Conservation (phyloP, 257 asterid genomes). For the Solanum peruvianum region DNA sequence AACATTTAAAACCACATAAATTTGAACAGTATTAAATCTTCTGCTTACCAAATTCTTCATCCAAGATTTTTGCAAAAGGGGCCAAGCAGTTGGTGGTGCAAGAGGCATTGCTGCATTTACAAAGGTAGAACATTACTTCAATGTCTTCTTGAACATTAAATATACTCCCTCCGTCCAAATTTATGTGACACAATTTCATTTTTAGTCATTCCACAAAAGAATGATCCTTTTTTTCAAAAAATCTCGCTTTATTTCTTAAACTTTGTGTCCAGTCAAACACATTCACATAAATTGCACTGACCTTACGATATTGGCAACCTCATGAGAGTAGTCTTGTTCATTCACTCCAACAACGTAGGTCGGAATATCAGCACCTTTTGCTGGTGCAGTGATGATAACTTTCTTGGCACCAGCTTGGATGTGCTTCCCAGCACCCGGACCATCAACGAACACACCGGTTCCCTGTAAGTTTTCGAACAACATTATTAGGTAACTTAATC, state of each 20-base stretch:
- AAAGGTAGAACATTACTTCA: not conserved
- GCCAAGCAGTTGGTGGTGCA: slow-evolving; percentile 98
- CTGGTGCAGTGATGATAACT: slow-evolving; percentile 93
- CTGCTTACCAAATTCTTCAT: slow-evolving; percentile 65
- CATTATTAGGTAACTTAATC: not conserved
- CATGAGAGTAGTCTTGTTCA: slow-evolving; percentile 68
- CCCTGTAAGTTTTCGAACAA: slow-evolving; percentile 35
- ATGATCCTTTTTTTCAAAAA: not conserved
- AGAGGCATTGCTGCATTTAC: slow-evolving; percentile 72
- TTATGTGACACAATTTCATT: not conserved
- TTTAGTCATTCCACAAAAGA: not conserved
- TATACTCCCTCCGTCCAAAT: not conserved
- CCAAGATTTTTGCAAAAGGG: slow-evolving; percentile 82
- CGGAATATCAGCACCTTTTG: slow-evolving; percentile 92
- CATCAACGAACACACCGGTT: slow-evolving; percentile 90
- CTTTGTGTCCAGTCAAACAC: not conserved
- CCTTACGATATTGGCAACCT: slow-evolving; percentile 79
- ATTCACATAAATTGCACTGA: not conserved
- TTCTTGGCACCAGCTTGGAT: slow-evolving; percentile 98
- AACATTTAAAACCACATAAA: not conserved
- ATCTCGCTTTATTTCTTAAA: not conserved
- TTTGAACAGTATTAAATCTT: not conserved
- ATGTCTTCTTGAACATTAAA: not conserved
- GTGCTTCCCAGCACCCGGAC: slow-evolving; percentile 97
- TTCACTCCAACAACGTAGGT: slow-evolving; percentile 89